phyloP scores from a whole-genome alignment of 768 basidiomycete genomes.

The Leccinellum luteum region DNA sequence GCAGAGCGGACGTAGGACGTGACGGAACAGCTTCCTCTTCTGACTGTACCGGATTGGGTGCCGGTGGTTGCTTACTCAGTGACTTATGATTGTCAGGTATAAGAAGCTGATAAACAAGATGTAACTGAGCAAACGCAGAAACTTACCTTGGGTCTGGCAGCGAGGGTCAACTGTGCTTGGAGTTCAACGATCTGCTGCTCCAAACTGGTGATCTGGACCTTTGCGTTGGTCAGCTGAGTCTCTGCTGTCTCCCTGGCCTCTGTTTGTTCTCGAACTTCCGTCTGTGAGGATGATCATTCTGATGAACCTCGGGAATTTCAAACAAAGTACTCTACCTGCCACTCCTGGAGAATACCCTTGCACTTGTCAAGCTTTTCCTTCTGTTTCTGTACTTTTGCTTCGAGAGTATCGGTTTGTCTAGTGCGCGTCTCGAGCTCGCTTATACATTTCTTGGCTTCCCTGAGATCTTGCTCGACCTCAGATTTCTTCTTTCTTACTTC shows the following conservation, averaged over 20 bases:
- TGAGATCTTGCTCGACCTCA: slow-evolving; percentile 54
- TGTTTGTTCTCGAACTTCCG: slow-evolving; percentile 36
- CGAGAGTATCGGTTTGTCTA: slow-evolving; percentile 28
- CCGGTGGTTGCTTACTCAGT: slow-evolving; percentile 8
- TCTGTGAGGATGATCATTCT: slow-evolving; percentile 29
- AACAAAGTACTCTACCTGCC: slow-evolving; percentile 40
- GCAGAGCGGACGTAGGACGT: slow-evolving; percentile 14
- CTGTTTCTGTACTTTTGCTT: slow-evolving; percentile 42
- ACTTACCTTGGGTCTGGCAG: slow-evolving; percentile 29
- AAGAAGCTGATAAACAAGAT: slow-evolving; percentile 5
- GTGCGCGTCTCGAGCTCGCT: slow-evolving; percentile 28
- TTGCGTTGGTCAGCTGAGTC: slow-evolving; percentile 35
- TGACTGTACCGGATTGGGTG: slow-evolving; percentile 9
- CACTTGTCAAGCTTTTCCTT: slow-evolving; percentile 41
- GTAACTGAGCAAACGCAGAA: slow-evolving; percentile 8
- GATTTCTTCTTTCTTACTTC: slow-evolving; percentile 49
- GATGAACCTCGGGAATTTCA: not conserved
- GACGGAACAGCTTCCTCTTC: slow-evolving; percentile 17
- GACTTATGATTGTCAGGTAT: slow-evolving; percentile 7
- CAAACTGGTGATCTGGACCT: slow-evolving; percentile 18
- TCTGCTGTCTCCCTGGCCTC: slow-evolving; percentile 36
- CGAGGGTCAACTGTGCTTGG: slow-evolving; percentile 41
- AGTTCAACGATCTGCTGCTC: slow-evolving; percentile 46
- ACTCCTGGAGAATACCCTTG: slow-evolving; percentile 40
- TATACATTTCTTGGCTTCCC: slow-evolving; percentile 41